Evolutionary conservation across 2,329 filamentous ascomycete species (phyloP), one percentile per base, ranked within the genome.

Genomic region (Orbilia quercus): DNA sequence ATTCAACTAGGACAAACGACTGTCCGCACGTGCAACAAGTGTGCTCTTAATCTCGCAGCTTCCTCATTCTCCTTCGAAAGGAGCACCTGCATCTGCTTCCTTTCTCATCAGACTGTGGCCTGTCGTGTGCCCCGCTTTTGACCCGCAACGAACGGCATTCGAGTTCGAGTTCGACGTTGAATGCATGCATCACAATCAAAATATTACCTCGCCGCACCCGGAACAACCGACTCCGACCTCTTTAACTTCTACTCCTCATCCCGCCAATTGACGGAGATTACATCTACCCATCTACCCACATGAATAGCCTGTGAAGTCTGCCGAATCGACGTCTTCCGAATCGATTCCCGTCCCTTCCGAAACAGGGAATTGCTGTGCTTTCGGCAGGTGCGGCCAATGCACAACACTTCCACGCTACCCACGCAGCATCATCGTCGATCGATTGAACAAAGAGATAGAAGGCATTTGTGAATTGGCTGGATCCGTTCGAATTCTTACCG

Each of bases 51-150:
- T 38, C 28, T 54, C 55, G 40, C 55, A 59, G 16, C 59, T 54
- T 65, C 50, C 62, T 65, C 20, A 45, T 65, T 22, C 36, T 23
- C 55, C 14, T 36, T 9, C 28, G 9, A 31, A 31, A 31, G 28
- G 28, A 31, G 28, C 28, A 31, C 28, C 28, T 31, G 28, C 28
- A 31, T 31, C 28, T 31, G 28, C 28, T 5, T 47, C 16, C 25
- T 34, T 2, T 53, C 18, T 36, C 34, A 18, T 18, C 12, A 11
- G 18, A 0, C 11, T 34, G 7, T 48, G 55, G 28, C 5, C 28
- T 9, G 9, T 31, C 67, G 51, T 59, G 67, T 72, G 58, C 67
- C 67, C 67, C 67, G 67, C 67, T 65, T 54, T 11, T 16, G 20
- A 25, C 20, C 40, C 18, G 7, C 25, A 5, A 18, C 12, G 22